Base-by-base conservation (phyloP, 2,329 filamentous ascomycete genomes). In the Elsinoe australis region DNA sequence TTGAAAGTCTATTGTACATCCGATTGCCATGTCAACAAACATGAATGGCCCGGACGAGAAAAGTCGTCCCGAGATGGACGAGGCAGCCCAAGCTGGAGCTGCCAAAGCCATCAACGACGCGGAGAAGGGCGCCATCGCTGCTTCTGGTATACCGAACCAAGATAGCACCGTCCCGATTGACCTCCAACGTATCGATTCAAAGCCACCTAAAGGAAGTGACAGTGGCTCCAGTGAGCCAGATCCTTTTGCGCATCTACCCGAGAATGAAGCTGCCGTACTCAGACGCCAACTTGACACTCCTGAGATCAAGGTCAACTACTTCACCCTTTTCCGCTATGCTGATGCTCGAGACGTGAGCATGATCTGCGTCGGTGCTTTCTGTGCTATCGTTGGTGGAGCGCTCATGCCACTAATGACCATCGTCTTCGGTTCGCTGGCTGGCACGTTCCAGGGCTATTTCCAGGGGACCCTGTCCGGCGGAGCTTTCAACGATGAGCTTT, bases 351-450 rank as follows among this genome's bases (percentile, higher is more conserved):
- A 71, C 31, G 51, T 61, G 5, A 12, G 64, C 2, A 64, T 72
- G 49, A 69, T 71, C 60, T 45, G 57, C 8, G 47, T 71, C 7
- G 64, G 61, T 49, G 59, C 58, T n/a, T 52, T 65, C 3, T 61
- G 58, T 49, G 62, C 64, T 10, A 38, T 65, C 26, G 57, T 55
- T 35, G 61, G 54, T 19, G 62, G 64, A 39, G 63, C 62, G 5
- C 59, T 59, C 4, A 52, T 67, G 39, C 64, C 64, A 8, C 53
- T 66, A 12, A 66, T 66, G 64, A 66, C 64, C 7, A 70, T 78
- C 50, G 63, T 94, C 26, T 94, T 94, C 58, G 87, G 87, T 52
- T 78, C 80, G 45, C 72, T 94, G 31, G 79, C 87, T 51, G 78
- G 78, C 3, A 76, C 75, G 1, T 94, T 94, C 61, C 77, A 84